Conservation (phyloP, 1,139 yeast species). For the Blastobotrys buckinghamii region DNA sequence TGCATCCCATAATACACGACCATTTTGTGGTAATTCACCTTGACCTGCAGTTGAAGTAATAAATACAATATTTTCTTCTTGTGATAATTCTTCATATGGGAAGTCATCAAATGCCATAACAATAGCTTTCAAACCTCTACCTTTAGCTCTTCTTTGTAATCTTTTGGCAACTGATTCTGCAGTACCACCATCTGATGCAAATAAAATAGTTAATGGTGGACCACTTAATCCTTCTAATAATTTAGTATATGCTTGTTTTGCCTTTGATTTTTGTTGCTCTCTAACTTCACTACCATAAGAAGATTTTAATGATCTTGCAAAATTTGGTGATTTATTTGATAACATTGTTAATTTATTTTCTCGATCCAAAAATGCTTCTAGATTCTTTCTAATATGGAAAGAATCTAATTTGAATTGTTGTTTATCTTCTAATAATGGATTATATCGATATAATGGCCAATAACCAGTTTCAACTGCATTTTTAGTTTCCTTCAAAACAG, state of each 20-base stretch:
- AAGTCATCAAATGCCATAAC: conserved; percentile 82
- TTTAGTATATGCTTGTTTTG: conserved; percentile 71
- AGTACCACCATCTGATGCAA: conserved; percentile 94
- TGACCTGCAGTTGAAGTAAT: conserved; percentile 92
- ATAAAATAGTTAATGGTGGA: conserved; percentile 85
- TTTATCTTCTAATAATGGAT: conserved; percentile 51
- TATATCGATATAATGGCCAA: conserved; percentile 91
- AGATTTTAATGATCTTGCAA: conserved; percentile 66
- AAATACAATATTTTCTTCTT: conserved; percentile 76
- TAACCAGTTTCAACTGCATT: conserved; percentile 86
- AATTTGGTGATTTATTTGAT: conserved; percentile 62
- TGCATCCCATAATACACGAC: conserved; percentile 85
- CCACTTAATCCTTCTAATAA: conserved; percentile 85
- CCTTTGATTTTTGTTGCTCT: conserved; percentile 56
- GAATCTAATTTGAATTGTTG: conserved; percentile 77
- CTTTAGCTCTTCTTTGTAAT: conserved; percentile 75
- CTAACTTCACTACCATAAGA: conserved; percentile 59
- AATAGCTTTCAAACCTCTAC: conserved; percentile 76
- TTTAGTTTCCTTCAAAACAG: conserved; percentile 80
- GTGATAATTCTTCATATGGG: conserved; percentile 70
- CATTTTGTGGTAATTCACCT: conserved; percentile 96
- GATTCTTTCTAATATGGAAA: conserved; percentile 67
- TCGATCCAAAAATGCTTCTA: conserved; percentile 76
- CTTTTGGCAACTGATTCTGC: conserved; percentile 82
- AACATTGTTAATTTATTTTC: conserved; percentile 81